These are phyloP conservation scores for Globisporangium cystogenes DNA, from an alignment of 352 stramenopile genomes.

Conservation along the genomic window DNA sequence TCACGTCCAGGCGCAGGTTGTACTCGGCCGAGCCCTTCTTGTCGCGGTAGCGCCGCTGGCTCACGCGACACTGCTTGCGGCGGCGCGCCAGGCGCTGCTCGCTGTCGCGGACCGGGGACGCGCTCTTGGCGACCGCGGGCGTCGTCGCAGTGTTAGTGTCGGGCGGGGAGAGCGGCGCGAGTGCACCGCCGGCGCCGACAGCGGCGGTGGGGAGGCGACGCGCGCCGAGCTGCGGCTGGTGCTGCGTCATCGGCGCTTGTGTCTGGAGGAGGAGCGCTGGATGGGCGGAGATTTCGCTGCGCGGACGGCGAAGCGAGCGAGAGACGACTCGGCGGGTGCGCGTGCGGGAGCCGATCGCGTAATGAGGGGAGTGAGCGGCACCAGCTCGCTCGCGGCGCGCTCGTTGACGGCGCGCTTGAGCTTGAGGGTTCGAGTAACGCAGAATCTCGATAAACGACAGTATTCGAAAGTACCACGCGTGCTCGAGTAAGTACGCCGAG, in stretches of 20 bases:
- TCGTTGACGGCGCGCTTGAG: too few species aligned
- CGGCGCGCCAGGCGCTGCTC: conserved; percentile 32
- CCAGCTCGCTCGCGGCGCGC: too few species aligned
- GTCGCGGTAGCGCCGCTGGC: conserved; percentile 63
- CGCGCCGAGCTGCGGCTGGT: not conserved
- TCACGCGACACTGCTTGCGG: conserved; percentile 56
- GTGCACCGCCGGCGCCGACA: not conserved
- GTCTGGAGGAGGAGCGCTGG: not conserved
- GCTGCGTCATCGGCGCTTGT: not conserved
- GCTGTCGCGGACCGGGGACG: conserved; percentile 1
- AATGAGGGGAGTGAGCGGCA: too few species aligned
- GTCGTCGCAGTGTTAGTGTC: not conserved
- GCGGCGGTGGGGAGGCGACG: not conserved
- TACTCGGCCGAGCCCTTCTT: conserved; percentile 62
- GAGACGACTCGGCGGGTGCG: too few species aligned
- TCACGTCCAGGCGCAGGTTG: conserved; percentile 62
- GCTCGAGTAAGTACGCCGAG: too few species aligned
- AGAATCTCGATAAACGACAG: too few species aligned
- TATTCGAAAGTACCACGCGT: too few species aligned
- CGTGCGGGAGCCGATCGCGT: not conserved
- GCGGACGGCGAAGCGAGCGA: not conserved
- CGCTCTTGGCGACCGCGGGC: not conserved
- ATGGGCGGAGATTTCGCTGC: conserved; percentile 3
- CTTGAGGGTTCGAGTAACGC: too few species aligned
- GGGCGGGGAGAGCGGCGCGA: not conserved